A percentile compares a stretch with the other conserved stretches of the same genome.
Conservation (phyloP, 768 basidiomycete genomes). For the Rhizopogon vesiculosus region DNA sequence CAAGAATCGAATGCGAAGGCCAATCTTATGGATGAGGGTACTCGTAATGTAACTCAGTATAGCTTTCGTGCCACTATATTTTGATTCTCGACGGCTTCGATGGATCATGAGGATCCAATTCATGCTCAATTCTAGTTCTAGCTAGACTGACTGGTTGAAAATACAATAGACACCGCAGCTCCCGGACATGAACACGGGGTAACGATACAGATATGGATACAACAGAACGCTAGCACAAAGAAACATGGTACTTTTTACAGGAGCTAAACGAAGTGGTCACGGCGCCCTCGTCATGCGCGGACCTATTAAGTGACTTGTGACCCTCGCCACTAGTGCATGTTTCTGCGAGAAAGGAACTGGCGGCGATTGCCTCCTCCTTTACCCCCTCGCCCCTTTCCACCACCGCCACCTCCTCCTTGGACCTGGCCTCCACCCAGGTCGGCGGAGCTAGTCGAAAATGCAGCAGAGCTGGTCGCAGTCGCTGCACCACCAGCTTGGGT, state of each 20-base stretch:
- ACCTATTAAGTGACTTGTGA: slow-evolving; percentile 5
- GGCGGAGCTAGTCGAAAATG: neutral
- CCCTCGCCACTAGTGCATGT: slow-evolving; percentile 7
- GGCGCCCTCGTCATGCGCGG: slow-evolving; percentile 9
- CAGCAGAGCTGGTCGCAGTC: neutral
- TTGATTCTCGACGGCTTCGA: neutral
- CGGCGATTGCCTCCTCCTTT: slow-evolving; percentile 16
- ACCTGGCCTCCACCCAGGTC: neutral
- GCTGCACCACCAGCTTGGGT: neutral
- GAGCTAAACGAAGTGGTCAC: slow-evolving; percentile 7
- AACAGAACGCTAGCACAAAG: slow-evolving; percentile 6
- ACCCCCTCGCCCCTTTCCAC: neutral
- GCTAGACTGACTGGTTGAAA: slow-evolving; percentile 8
- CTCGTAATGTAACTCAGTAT: neutral
- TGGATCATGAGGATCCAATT: neutral
- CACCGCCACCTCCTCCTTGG: slow-evolving; percentile 1
- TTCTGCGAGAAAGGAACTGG: slow-evolving; percentile 12
- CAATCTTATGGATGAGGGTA: neutral
- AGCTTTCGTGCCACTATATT: neutral
- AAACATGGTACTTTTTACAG: neutral
- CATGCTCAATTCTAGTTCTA: slow-evolving; percentile 6
- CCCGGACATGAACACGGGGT: slow-evolving; percentile 19
- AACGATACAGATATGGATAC: slow-evolving; percentile 6
- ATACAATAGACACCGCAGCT: slow-evolving; percentile 6
- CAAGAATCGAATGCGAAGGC: neutral